Percentiles rank a stretch among this genome's conserved stretches.
Evolutionary conservation across 768 basidiomycete species (phyloP).

Genomic region (Udeniomyces megalosporus): DNA sequence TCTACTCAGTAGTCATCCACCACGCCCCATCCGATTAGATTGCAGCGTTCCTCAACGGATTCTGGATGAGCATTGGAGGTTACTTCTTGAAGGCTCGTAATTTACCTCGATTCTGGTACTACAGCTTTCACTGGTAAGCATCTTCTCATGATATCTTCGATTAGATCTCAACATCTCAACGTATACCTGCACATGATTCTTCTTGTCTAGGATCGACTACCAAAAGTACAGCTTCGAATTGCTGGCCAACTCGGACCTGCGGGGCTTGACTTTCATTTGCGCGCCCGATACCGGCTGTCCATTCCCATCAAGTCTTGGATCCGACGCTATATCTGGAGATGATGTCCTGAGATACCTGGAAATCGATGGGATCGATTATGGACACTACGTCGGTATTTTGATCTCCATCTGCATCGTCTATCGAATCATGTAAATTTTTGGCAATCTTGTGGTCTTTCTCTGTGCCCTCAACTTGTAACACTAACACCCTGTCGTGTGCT

Average conservation of each 20-base stretch:
- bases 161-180: no score
- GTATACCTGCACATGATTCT: no score
- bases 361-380: slow-evolving; percentile 35
- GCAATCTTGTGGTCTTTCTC: no score
- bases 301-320: slow-evolving; percentile 37
- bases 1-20: background rate
- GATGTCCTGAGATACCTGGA: slow-evolving; percentile 39
- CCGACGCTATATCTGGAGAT: slow-evolving; percentile 36
- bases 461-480: no score
- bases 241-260: slow-evolving; percentile 36
- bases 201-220: slow-evolving; percentile 17
- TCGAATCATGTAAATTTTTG: slow-evolving; percentile 26
- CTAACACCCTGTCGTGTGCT: background rate
- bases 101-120: slow-evolving; percentile 46
- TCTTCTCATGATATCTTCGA: no score
- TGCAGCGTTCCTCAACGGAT: slow-evolving; percentile 26
- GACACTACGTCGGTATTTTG: slow-evolving; percentile 30
- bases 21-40: no score
- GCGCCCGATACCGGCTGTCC: slow-evolving; percentile 37
- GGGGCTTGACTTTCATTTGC: slow-evolving; percentile 37
- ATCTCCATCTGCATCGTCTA: slow-evolving; percentile 37
- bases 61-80: slow-evolving; percentile 43
- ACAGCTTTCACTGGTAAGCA: slow-evolving; percentile 41
- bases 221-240: slow-evolving; percentile 23
- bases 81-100: slow-evolving; percentile 36